Evolutionary conservation across 257 asterid genomes (phyloP).

Genomic region (Nicotiana knightiana): DNA sequence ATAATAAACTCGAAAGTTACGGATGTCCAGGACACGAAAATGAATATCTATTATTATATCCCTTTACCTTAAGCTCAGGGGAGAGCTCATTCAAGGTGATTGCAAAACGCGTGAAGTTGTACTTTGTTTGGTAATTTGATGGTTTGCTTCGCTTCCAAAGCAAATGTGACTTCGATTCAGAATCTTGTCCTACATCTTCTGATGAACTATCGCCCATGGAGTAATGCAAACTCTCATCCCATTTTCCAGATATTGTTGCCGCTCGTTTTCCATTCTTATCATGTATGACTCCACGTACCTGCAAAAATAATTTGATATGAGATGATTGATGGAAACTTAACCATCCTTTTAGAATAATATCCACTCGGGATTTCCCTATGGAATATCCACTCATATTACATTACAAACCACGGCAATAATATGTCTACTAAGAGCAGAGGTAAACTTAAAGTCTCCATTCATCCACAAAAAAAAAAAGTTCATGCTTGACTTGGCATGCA

Average conservation of each 20-base stretch:
- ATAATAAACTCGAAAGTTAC: not conserved
- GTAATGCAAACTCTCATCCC: slow-evolving; percentile 23
- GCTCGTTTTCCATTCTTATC: slow-evolving; percentile 13
- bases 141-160: slow-evolving; percentile 23
- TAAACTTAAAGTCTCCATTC: not conserved
- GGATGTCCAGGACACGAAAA: not conserved
- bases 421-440: not conserved
- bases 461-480: too few species aligned
- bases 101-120: slow-evolving; percentile 22
- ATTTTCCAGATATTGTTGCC: slow-evolving; percentile 20
- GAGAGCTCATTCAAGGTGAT: slow-evolving; percentile 22
- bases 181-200: slow-evolving; percentile 1
- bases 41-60: not conserved
- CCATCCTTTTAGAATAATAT: not conserved
- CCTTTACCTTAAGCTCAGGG: slow-evolving; percentile 20
- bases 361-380: not conserved
- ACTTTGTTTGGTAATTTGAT: slow-evolving; percentile 14
- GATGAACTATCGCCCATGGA: slow-evolving; percentile 2
- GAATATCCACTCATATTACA: not conserved
- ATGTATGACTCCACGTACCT: slow-evolving; percentile 19
- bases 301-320: not conserved
- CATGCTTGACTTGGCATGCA: not conserved
- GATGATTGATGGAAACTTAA: not conserved
- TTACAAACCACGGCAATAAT: not conserved
- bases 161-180: slow-evolving; percentile 16